Percentiles rank a stretch among this genome's conserved stretches.
Conservation (phyloP, 805 yeast species). For the Geotrichum ghanense region DNA sequence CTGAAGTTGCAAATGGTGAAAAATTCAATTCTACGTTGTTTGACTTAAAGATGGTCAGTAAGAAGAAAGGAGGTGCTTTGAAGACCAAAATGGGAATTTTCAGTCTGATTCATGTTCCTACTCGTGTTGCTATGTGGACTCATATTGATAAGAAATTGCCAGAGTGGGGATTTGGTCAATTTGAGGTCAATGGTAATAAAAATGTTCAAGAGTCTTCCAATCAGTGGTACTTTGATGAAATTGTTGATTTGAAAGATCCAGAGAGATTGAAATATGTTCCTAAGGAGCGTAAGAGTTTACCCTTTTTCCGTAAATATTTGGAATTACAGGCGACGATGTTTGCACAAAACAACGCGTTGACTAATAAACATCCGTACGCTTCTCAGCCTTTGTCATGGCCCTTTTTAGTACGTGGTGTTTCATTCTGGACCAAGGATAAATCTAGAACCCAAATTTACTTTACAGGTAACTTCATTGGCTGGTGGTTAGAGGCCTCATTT, state of each 20-base stretch:
- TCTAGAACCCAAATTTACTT: slow-evolving; percentile 68
- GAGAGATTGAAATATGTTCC: slow-evolving; percentile 53
- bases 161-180: slow-evolving; percentile 89
- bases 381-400: slow-evolving; percentile 93
- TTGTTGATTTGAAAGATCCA: slow-evolving; percentile 50
- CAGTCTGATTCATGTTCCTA: slow-evolving; percentile 68
- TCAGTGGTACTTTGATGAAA: slow-evolving; percentile 66
- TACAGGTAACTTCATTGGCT: slow-evolving; percentile 82
- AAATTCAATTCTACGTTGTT: slow-evolving; percentile 69
- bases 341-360: slow-evolving; percentile 77
- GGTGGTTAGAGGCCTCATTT: slow-evolving; percentile 69
- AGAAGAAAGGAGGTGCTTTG: slow-evolving; percentile 35
- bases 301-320: slow-evolving; percentile 79
- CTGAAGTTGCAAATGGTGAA: slow-evolving; percentile 44
- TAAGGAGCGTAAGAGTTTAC: slow-evolving; percentile 45
- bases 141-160: slow-evolving; percentile 77
- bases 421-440: slow-evolving; percentile 77
- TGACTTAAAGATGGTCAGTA: slow-evolving; percentile 51
- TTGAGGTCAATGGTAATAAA: slow-evolving; percentile 92
- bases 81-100: slow-evolving; percentile 62
- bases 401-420: slow-evolving; percentile 75
- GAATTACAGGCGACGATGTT: slow-evolving; percentile 87
- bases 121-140: slow-evolving; percentile 91
- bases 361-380: slow-evolving; percentile 90
- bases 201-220: slow-evolving; percentile 56